Evolutionary conservation across 495 filamentous ascomycete genomes (phyloP).

Genomic region (Extremus antarcticus): DNA sequence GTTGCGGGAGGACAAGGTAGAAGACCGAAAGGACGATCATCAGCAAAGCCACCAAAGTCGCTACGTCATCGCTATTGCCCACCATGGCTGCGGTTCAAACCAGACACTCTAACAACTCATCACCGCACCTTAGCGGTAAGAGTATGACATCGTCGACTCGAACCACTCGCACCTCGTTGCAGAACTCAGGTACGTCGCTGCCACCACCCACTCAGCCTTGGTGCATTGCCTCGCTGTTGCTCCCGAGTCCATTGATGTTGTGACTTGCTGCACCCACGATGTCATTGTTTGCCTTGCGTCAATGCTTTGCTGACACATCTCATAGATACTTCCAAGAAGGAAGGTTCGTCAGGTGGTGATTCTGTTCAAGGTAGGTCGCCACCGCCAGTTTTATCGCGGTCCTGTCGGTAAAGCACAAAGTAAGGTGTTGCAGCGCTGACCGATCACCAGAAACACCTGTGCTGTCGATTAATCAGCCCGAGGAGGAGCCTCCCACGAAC

Average conservation of each 20-base stretch:
- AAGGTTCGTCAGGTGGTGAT: background rate
- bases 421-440: background rate
- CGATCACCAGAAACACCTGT: slow-evolving; percentile 4
- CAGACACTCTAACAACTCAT: slow-evolving; percentile 21
- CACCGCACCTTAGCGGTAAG: slow-evolving; percentile 22
- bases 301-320: background rate
- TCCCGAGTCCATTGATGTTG: too few species aligned
- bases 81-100: slow-evolving; percentile 29
- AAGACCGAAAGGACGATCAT: background rate
- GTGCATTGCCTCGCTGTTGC: background rate
- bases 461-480: slow-evolving; percentile 18
- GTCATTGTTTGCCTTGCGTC: slow-evolving; percentile 1
- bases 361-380: background rate
- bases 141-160: slow-evolving; percentile 29
- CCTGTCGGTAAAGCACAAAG: background rate
- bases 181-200: slow-evolving; percentile 25
- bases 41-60: background rate
- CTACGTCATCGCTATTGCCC: slow-evolving; percentile 6
- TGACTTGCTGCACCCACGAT: background rate
- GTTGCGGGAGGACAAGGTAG: background rate
- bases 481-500: slow-evolving; percentile 5
- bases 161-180: slow-evolving; percentile 17
- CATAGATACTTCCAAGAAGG: background rate
- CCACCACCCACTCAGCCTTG: background rate
- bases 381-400: background rate